Evolutionary conservation across 495 filamentous ascomycete genomes (phyloP), one percentile per base, ranked within the genome.

Genomic region (Aspergillus carlsbadensis): DNA sequence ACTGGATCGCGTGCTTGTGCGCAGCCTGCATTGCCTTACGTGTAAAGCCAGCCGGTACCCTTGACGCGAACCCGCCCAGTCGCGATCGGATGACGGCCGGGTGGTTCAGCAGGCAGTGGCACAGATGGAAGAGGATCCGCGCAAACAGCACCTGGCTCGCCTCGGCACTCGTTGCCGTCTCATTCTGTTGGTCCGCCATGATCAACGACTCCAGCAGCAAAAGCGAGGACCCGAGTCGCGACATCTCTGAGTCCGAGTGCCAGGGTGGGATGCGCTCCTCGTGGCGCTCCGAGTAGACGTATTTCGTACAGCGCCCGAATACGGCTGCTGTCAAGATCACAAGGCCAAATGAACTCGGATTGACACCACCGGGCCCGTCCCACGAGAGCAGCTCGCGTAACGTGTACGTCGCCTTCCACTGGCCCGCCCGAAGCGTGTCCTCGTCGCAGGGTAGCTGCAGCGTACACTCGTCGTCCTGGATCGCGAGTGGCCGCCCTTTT

Each of bases 381-480:
- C 26, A 29, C 8, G 26, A 29, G 26, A 29, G 26, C 26, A 29
- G 26, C 3, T 29, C 26, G 26, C 8, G 26, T 8, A 29, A 29
- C 8, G 8, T 29, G 26, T 29, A 4, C 26, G 4, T 29, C 26
- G 26, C 4, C 3, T 64, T 61, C 59, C 56, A 59, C 10, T 55
- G 50, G 1, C 63, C 63, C 0, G 51, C 49, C 14, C 46, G 22
- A 34, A 71, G 70, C 0, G 44, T 58, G 3, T 54, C 31, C 29
- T 71, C 65, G 14, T 68, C 66, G 35, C 66, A 70, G 2, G 68
- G 70, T 10, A 71, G 57, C 39, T 68, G 68, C 14, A 70, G 46
- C 11, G 65, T 41, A 49, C 68, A 71, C 20, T 69, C 61, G 2
- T 60, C 60, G 50, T 73, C 67, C 0, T 58, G 36, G 18, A 73